A percentile compares a stretch with the other conserved stretches of the same genome.
Evolutionary conservation across 2,329 filamentous ascomycete genomes (phyloP).

Genomic region (Coleophoma cylindrospora): DNA sequence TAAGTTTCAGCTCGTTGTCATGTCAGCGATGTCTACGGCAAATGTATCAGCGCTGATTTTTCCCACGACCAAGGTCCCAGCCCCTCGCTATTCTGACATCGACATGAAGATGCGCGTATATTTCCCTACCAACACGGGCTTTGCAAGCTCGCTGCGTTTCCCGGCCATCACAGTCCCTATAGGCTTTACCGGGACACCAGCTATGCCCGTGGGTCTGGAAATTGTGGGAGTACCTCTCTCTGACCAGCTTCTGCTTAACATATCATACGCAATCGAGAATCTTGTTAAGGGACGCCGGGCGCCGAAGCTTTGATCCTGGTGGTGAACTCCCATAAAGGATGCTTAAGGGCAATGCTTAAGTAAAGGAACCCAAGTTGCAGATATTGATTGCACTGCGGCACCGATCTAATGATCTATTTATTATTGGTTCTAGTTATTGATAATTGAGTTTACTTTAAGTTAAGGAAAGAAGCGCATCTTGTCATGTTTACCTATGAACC

Average conservation of each 20-base stretch:
- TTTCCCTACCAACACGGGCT: slow-evolving; percentile 29
- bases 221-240: slow-evolving; percentile 19
- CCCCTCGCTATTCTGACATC: slow-evolving; percentile 27
- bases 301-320: too few species aligned
- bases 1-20: slow-evolving; percentile 25
- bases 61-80: slow-evolving; percentile 28
- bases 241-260: slow-evolving; percentile 15
- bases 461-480: too few species aligned
- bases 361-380: too few species aligned
- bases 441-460: too few species aligned
- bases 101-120: slow-evolving; percentile 8
- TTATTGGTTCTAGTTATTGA: too few species aligned
- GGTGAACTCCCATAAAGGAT: too few species aligned
- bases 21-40: slow-evolving; percentile 23
- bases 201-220: slow-evolving; percentile 24
- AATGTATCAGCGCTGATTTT: slow-evolving; percentile 28
- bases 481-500: too few species aligned
- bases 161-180: slow-evolving; percentile 30
- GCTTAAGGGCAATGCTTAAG: too few species aligned
- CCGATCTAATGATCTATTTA: too few species aligned
- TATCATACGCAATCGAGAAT: slow-evolving; percentile 10
- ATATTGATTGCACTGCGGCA: too few species aligned
- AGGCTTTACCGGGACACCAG: slow-evolving; percentile 21
- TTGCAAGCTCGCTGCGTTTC: slow-evolving; percentile 26
- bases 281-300: too few species aligned